Base-by-base conservation (phyloP, 257 asterid genomes). In the Petrea volubilis region DNA sequence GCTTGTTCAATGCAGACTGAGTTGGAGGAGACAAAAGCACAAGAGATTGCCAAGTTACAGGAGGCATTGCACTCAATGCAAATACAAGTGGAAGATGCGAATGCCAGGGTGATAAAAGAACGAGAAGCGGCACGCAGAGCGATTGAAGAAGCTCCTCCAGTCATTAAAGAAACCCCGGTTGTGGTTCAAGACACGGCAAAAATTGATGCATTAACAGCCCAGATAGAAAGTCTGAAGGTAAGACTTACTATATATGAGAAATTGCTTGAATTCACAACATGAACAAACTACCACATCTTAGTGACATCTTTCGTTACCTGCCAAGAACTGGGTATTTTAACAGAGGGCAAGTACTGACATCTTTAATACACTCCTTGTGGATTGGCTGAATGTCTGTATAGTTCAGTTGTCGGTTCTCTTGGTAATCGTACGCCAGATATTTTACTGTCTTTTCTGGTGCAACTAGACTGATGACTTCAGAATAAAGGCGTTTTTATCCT, bases 121-220 rank as follows among this genome's bases (percentile, higher is more conserved):
- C 95, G 71, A 68, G 99, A 95, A 86, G 96, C 94, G 51, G 92
- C 98, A 63, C 87, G 79, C 64, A 95, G 82, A 78, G 97, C 98
- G 76, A 90, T 95, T 77, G 97, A 87, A 85, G 97, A 95, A 77
- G 96, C 98, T 79, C 98, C 98, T 64, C 97, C 97, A 61, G 91
- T 95, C 68, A 86, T 92, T 79, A 95, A 95, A 81, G 99, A 95
- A 83, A 95, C 96, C 84, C 96, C 99, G 44, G 91, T 95, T 72
- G 46, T 92, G 75, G 91, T 95, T 79, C 90, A 87, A 82, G 99
- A 95, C 86, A 92, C 97, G 0, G 88, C 79, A 72, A 95, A 87
- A 79, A 78, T 90, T 68, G 95, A 95, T 80, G 86, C 97, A 63
- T 82, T 95, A 80, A 84, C 93, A 62, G 82, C 91, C 36, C 96